A percentile compares a stretch with the other conserved stretches of the same genome.
Conservation (phyloP, 805 yeast species). For the Brettanomyces anomalus region DNA sequence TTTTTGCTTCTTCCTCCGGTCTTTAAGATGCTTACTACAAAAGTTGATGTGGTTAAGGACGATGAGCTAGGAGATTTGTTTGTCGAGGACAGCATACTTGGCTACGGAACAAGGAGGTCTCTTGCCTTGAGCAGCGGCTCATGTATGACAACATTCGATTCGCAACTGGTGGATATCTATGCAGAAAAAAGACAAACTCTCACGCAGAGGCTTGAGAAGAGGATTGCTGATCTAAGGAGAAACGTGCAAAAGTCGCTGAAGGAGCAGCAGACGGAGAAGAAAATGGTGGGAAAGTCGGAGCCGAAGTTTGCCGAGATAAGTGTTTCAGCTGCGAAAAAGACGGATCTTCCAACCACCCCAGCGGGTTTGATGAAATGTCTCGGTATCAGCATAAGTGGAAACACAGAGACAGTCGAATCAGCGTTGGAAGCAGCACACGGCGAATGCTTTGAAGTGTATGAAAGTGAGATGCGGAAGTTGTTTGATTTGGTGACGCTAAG, state of each 20-base stretch:
- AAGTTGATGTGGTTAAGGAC: constrained; percentile 22
- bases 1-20: constrained; percentile 22
- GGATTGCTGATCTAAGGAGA: not conserved
- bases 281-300: not conserved
- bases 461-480: not conserved
- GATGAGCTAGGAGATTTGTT: constrained; percentile 15
- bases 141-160: not conserved
- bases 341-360: constrained; percentile 2
- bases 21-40: constrained; percentile 19
- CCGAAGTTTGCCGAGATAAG: not conserved
- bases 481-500: constrained; percentile 1
- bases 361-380: not conserved
- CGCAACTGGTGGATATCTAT: not conserved
- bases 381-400: not conserved
- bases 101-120: not conserved
- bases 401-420: not conserved
- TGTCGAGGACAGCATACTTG: not conserved
- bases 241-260: not conserved
- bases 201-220: not conserved
- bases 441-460: not conserved
- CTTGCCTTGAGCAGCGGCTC: not conserved
- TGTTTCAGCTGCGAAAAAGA: not conserved
- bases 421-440: too few relatives aligned
- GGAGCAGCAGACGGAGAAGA: not conserved
- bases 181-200: not conserved